Base-by-base conservation (phyloP, 2,329 filamentous ascomycete species). In the Trichoderma sp. region DNA sequence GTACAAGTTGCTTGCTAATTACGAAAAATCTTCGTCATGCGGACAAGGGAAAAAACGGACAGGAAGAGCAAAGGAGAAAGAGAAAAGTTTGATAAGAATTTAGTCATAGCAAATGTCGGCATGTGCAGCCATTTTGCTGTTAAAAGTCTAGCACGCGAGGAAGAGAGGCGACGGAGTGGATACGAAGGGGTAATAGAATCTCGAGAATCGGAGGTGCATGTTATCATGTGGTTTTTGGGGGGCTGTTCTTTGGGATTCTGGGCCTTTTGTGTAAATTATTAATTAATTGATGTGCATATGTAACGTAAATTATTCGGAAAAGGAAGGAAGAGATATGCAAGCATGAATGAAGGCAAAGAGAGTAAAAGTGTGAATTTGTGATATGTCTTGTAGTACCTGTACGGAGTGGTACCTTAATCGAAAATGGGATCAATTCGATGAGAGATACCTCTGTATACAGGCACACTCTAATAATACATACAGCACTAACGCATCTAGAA, bases 151-250 rank as follows among this genome's bases (percentile, higher is more conserved):
- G 53, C 35, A 65, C 38, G 63, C 16, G 75, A 76, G 78, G 74
- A 69, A 76, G 71, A 78, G 76, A 80, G 78, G 77, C 67, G 76
- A 78, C 78, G 78, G 79, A 80, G 81, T 82, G 80, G 81, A 82
- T 80, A 80, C 79, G 73, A 75, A 76, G 71, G 75, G 75, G 75
- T 76, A 76, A 76, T 76, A 56, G 75, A 76, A 76, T 64, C 33
- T 74, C 63, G 11, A 41, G 35, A 24, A 74, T 72, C 68, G 68
- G 68, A 63, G 31, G 24, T 50, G 38, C 38, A 16, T 14, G 27
- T 41, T 65, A 33, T 24, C 50, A 29, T 31, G 38, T 63, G 38
- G 45, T 50, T 63, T 27, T 63, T 50, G 6, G 38, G 38, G 38
- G 38, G 38, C 38, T 41, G 16, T 18, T n/a, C 7, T 21, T 67